Conservation (phyloP, 2,329 filamentous ascomycete genomes). For the Sclerotinia spermophila region DNA sequence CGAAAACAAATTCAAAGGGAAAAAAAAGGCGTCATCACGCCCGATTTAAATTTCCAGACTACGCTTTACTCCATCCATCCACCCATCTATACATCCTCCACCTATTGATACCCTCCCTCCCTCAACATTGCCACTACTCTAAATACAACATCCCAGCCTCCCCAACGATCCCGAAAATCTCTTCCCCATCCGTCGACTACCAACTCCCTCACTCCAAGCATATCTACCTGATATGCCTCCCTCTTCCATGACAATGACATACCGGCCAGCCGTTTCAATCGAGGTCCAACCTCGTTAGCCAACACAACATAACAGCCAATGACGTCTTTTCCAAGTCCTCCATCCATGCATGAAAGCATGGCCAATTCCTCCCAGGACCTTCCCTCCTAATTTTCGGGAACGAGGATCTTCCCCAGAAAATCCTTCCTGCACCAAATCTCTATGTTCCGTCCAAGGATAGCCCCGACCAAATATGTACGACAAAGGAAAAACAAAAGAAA, state of each 20-base stretch:
- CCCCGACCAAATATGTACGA: slow-evolving; percentile 9
- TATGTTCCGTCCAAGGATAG: neutral
- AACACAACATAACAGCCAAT: neutral
- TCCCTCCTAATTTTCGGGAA: slow-evolving; percentile 1
- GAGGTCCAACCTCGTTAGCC: neutral
- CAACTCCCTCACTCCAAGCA: neutral
- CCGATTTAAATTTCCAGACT: neutral
- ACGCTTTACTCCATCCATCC: neutral
- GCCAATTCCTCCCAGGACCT: neutral
- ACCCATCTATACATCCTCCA: neutral
- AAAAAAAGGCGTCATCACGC: neutral
- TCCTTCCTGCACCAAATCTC: neutral
- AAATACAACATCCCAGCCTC: neutral
- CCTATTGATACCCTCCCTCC: neutral
- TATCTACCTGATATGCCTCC: neutral
- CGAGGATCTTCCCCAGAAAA: slow-evolving; percentile 9
- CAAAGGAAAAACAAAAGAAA: slow-evolving; percentile 6
- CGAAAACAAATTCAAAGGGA: neutral
- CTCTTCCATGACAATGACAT: neutral
- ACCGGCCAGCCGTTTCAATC: neutral
- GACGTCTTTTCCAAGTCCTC: neutral
- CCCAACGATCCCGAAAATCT: neutral
- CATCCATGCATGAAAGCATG: neutral
- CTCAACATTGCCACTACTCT: neutral
- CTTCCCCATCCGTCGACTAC: neutral